A percentile compares a stretch with the other conserved stretches of the same genome.
These are phyloP conservation scores for Oleoguttula mirabilis DNA, from an alignment of 495 filamentous ascomycete genomes.

Conservation along the genomic window DNA sequence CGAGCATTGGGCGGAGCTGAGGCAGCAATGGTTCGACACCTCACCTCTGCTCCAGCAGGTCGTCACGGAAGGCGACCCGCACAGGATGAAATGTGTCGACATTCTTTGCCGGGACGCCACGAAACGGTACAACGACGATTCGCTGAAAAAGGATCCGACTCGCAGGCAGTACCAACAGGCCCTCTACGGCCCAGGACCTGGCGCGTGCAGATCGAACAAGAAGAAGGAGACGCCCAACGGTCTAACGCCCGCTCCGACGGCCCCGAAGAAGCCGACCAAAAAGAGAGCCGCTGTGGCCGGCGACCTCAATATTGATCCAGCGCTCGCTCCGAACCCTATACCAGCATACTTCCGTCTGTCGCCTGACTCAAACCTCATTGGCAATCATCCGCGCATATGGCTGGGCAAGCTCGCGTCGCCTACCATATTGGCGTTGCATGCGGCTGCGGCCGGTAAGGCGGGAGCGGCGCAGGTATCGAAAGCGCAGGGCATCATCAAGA, in stretches of 20 bases:
- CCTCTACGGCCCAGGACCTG: conserved; percentile 27
- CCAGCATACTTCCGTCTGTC: conserved; percentile 56
- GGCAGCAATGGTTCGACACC: conserved; percentile 50
- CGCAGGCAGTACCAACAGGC: conserved; percentile 32
- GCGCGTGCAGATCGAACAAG: neutral
- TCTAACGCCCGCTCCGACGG: neutral
- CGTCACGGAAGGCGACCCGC: conserved; percentile 40
- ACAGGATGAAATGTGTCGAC: conserved; percentile 50
- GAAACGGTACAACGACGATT: conserved; percentile 61
- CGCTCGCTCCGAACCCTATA: conserved; percentile 25
- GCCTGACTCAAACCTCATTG: conserved; percentile 38
- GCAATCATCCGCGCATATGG: conserved; percentile 43
- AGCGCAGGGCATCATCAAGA: conserved; percentile 55
- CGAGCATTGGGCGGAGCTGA: conserved; percentile 61
- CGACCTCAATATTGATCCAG: conserved; percentile 1
- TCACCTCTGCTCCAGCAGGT: conserved; percentile 46
- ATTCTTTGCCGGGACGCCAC: conserved; percentile 59
- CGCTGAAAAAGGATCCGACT: conserved; percentile 45
- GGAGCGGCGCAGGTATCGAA: conserved; percentile 45
- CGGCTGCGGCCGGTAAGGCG: conserved; percentile 38
- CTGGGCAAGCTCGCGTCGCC: conserved; percentile 44
- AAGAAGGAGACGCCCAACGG: neutral
- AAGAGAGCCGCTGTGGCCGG: neutral
- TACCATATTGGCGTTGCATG: conserved; percentile 45
- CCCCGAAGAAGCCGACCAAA: neutral